These are phyloP conservation scores for Friedmanniomyces simplex DNA, from an alignment of 495 filamentous ascomycete genomes.

Conservation along the genomic window DNA sequence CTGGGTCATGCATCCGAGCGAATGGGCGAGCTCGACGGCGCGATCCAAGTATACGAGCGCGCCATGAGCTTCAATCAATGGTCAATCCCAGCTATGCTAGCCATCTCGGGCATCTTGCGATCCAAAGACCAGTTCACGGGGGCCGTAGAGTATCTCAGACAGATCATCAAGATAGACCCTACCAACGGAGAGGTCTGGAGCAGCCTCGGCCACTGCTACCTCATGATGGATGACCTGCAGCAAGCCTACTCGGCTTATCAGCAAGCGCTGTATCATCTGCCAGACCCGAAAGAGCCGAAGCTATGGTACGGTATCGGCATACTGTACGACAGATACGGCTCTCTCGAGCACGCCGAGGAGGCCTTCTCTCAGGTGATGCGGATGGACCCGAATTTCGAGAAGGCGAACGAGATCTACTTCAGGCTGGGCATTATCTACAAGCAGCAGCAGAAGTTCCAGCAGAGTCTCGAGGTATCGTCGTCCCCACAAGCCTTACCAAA, in stretches of 20 bases:
- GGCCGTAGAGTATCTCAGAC: constrained; percentile 85
- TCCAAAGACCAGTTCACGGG: constrained; percentile 89
- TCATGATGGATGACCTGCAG: constrained; percentile 99
- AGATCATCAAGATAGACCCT: constrained; percentile 78
- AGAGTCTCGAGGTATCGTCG: constrained; percentile 70
- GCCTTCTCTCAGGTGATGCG: constrained; percentile 98
- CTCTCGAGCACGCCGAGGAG: constrained; percentile 94
- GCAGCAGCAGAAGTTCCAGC: constrained; percentile 86
- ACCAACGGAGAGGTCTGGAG: constrained; percentile 95
- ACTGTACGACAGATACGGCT: constrained; percentile 93
- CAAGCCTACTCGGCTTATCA: constrained; percentile 98
- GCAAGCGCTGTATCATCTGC: constrained; percentile 83
- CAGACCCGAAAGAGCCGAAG: constrained; percentile 96
- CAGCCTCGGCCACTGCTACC: constrained; percentile 85
- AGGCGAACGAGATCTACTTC: constrained; percentile 99
- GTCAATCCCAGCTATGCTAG: constrained; percentile 88
- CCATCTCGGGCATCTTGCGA: constrained; percentile 80
- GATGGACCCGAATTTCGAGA: constrained; percentile 97
- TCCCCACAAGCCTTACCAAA: neutral
- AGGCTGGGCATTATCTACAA: constrained; percentile 98
- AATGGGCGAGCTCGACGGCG: constrained; percentile 79
- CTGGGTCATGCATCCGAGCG: constrained; percentile 81
- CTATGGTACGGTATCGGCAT: constrained; percentile 99
- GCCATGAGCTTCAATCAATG: constrained; percentile 78
- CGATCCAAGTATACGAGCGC: constrained; percentile 77